Evolutionary conservation across 441 rosid genomes (phyloP), one percentile per base, ranked within the genome.

Genomic region (Euphorbia schlechtendalii): DNA sequence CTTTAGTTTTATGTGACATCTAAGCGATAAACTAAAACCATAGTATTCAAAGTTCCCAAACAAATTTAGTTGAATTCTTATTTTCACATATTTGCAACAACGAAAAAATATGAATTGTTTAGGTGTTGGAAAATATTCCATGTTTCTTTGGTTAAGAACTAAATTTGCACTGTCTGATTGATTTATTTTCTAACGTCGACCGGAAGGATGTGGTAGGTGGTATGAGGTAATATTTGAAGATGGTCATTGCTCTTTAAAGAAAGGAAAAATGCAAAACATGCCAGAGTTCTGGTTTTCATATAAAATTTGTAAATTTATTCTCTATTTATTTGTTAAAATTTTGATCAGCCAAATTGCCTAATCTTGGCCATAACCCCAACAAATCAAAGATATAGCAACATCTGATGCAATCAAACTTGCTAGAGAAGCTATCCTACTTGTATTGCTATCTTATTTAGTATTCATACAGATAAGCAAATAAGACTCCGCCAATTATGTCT

Each of bases 361-460:
- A 93, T 93, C 73, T 73, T 88, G 71, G 95, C 95, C 48, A 82
- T 85, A 68, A 82, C 89, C 54, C 91, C 91, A 13, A 88, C 95
- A 66, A 88, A 88, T 82, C 91, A n/a, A 87, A 82, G 91, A 87
- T 80, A 82, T 87, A 61, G 95, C 91, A 61, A 87, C 89, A 64
- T 88, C 91, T 52, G 95, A 88, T 88, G 91, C 91, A 68, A 81
- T 85, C 67, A 85, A 85, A 73, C 83, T 88, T 14, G 81, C 95
- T 30, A 83, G 86, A 73, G 89, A 88, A 77, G 95, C 86, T 56
- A 88, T 77, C 89, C 86, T 38, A 34, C 78, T 41, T 88, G 94
- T 87, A 70, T 55, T 14, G 13, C 32, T 69, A 43, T 59, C 55
- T 69, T 27, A 32, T 58, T 61, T 52, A 41, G 52, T 57, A 28